phyloP scores from a whole-genome alignment of 495 filamentous ascomycete species.

The Poronia punctata region DNA sequence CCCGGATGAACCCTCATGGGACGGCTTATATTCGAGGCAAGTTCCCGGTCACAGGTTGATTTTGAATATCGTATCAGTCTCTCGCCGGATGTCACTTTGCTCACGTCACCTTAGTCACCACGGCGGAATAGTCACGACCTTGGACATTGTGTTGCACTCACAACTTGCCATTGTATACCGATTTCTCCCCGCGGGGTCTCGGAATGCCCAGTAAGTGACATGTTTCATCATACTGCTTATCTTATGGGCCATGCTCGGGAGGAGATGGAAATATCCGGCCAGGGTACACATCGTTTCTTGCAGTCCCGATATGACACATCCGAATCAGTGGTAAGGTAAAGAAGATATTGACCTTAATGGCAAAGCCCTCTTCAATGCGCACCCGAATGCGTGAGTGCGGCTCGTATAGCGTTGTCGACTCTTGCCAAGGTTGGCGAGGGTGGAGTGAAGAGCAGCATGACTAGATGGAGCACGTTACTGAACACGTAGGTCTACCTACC shows the following conservation, averaged over 20 bases:
- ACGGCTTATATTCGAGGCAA: constrained; percentile 15
- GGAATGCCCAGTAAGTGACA: constrained; percentile 10
- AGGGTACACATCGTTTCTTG: too few species aligned
- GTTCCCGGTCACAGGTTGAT: constrained; percentile 24
- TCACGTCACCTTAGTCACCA: background rate
- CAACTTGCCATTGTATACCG: constrained; percentile 53
- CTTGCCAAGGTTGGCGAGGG: constrained; percentile 17
- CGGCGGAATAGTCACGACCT: background rate
- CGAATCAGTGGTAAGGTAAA: too few species aligned
- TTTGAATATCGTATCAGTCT: too few species aligned
- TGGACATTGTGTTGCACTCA: constrained; percentile 3
- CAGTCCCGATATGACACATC: too few species aligned
- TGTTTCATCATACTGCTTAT: too few species aligned
- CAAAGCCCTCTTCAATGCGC: constrained; percentile 24
- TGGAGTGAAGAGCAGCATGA: background rate
- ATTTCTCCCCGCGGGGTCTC: constrained; percentile 40
- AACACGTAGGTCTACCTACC: constrained; percentile 12
- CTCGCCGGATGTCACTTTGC: background rate
- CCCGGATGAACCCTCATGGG: constrained; percentile 12
- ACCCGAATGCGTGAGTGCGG: constrained; percentile 51
- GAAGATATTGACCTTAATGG: background rate
- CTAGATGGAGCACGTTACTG: constrained; percentile 9
- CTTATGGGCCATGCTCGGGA: too few species aligned
- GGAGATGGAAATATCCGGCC: too few species aligned
- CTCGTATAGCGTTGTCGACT: constrained; percentile 43